These are phyloP conservation scores for Talinum fruticosum DNA, from an alignment of 148 eudicot genomes.

Conservation along the genomic window DNA sequence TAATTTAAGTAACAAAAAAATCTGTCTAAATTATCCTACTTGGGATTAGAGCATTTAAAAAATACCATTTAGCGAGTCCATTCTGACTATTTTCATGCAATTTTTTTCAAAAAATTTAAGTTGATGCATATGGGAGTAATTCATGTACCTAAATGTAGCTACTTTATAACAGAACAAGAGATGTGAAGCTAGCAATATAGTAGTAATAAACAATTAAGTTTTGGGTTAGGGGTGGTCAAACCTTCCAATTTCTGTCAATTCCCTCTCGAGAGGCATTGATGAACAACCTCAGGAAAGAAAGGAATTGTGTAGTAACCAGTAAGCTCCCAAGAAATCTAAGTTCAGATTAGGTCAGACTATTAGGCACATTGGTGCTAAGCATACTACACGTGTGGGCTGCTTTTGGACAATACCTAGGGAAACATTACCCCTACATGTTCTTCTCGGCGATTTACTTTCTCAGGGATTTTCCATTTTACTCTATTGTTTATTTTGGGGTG, in stretches of 20 bases:
- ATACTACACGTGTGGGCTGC: not conserved
- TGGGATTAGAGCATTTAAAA: no score
- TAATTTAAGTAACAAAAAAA: no score
- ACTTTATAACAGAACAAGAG: not conserved
- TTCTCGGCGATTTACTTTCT: not conserved
- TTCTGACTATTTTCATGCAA: not conserved
- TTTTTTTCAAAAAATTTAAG: not conserved
- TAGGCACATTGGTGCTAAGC: not conserved
- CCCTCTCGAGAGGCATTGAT: not conserved
- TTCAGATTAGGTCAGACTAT: slow-evolving; percentile 3
- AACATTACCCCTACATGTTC: not conserved
- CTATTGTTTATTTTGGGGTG: no score
- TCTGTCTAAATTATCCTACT: no score
- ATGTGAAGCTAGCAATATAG: not conserved
- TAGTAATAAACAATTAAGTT: not conserved
- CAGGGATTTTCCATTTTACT: not conserved
- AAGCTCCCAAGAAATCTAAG: not conserved
- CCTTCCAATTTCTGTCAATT: not conserved
- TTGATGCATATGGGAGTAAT: not conserved
- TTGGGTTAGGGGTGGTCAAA: not conserved
- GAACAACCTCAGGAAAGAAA: not conserved
- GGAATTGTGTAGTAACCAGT: not conserved
- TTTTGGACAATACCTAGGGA: not conserved
- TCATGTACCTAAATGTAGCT: slow-evolving; percentile 1
- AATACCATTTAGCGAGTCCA: not conserved